Percentiles rank a stretch among this genome's conserved stretches.
Evolutionary conservation across 1,284 basidiomycete species (phyloP).

Genomic region (Cryptococcus sp.): DNA sequence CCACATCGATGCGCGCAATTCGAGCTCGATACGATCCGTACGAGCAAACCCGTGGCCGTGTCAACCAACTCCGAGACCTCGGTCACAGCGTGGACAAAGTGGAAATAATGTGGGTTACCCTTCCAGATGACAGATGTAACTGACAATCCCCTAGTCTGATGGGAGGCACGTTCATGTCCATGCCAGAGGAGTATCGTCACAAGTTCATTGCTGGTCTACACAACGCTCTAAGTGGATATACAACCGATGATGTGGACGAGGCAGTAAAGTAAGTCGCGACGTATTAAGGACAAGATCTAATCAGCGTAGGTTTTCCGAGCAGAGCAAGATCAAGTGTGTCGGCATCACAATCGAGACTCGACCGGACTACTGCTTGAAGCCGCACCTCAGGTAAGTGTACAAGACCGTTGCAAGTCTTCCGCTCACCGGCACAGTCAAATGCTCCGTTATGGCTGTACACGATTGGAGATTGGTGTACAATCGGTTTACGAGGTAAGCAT

Average conservation of each 20-base stretch:
- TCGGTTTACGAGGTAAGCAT: slow-evolving; percentile 79
- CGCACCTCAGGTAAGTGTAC: slow-evolving; percentile 74
- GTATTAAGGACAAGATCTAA: background rate
- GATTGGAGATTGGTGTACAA: slow-evolving; percentile 97
- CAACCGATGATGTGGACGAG: slow-evolving; percentile 90
- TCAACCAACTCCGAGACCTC: slow-evolving; percentile 91
- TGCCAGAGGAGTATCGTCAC: slow-evolving; percentile 92
- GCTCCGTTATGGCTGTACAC: slow-evolving; percentile 97
- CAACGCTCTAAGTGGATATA: slow-evolving; percentile 94
- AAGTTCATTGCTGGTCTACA: slow-evolving; percentile 95
- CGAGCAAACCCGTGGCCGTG: slow-evolving; percentile 91
- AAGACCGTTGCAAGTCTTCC: background rate
- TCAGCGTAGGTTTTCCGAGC: slow-evolving; percentile 76
- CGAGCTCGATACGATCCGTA: slow-evolving; percentile 98
- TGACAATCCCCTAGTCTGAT: slow-evolving; percentile 62
- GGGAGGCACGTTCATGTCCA: slow-evolving; percentile 99
- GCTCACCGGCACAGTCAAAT: slow-evolving; percentile 70
- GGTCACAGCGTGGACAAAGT: slow-evolving; percentile 99
- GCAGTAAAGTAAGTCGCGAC: slow-evolving; percentile 71
- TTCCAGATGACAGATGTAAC: background rate
- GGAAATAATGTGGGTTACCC: slow-evolving; percentile 73
- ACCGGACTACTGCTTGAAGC: slow-evolving; percentile 96
- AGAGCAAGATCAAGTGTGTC: slow-evolving; percentile 96
- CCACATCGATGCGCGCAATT: slow-evolving; percentile 98
- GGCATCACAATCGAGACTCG: slow-evolving; percentile 99